Conservation (phyloP, 306 rosid species). For the Trifolium subterraneum region DNA sequence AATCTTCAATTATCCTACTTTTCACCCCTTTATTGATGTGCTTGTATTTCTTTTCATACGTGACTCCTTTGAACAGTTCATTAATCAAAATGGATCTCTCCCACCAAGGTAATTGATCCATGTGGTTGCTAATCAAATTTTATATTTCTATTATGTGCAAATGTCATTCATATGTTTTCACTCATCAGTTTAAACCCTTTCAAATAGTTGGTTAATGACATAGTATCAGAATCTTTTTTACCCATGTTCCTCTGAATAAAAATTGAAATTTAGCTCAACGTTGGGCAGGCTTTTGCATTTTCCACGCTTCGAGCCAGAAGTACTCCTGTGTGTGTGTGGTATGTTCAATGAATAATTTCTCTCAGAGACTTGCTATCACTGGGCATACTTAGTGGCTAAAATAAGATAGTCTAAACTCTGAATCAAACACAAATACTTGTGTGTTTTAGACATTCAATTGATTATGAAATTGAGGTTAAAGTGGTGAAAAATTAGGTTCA, state of each 20-base stretch:
- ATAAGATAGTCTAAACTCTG: not conserved
- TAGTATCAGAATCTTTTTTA: not conserved
- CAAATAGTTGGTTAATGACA: conserved; percentile 7
- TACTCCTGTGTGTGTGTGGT: not conserved
- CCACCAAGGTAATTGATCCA: conserved; percentile 58
- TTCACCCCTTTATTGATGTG: conserved; percentile 29
- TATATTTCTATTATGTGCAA: conserved; percentile 19
- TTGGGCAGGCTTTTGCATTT: conserved; percentile 1
- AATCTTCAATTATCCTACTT: conserved; percentile 26
- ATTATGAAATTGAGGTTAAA: conserved; percentile 3
- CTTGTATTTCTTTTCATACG: conserved; percentile 31
- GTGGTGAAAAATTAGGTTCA: not conserved
- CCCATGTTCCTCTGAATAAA: not conserved
- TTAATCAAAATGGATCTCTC: conserved; percentile 52
- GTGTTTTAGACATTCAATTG: conserved; percentile 5
- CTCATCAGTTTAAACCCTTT: conserved; percentile 2
- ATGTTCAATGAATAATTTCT: not conserved
- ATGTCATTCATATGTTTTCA: conserved; percentile 12
- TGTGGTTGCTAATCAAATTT: conserved; percentile 33
- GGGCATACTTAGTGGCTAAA: not conserved
- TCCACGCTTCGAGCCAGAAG: not conserved
- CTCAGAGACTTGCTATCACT: conserved; percentile 7
- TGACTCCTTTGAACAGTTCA: conserved; percentile 55
- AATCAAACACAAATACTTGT: not conserved
- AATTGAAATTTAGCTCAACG: not conserved